Conservation (phyloP, 306 rosid species). For the Gastrolobium bilobum region DNA sequence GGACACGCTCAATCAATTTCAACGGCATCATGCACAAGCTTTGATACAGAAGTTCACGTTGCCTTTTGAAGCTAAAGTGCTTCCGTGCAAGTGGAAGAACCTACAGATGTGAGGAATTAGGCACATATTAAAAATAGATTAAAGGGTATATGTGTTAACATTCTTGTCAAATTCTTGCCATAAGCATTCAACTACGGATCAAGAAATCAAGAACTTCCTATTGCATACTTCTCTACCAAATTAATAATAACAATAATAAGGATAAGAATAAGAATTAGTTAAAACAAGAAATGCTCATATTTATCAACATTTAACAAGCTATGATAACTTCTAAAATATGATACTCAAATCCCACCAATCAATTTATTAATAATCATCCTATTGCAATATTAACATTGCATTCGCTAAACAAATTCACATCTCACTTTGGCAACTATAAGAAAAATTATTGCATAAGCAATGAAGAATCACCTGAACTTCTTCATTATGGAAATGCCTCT, state of each 20-base stretch:
- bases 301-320: constrained; percentile 45
- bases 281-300: constrained; percentile 34
- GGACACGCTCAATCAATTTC: constrained; percentile 91
- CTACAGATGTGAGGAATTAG: constrained; percentile 59
- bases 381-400: constrained; percentile 35
- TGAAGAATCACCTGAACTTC: constrained; percentile 86
- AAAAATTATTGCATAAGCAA: constrained; percentile 42
- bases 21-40: constrained; percentile 98
- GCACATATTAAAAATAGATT: constrained; percentile 34
- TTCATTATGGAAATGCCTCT: constrained; percentile 88
- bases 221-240: constrained; percentile 25
- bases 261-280: constrained; percentile 4
- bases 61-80: constrained; percentile 90
- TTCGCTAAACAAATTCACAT: constrained; percentile 24
- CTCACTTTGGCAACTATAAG: constrained; percentile 19
- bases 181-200: constrained; percentile 26
- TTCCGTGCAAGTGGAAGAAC: constrained; percentile 98
- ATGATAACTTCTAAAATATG: constrained; percentile 40
- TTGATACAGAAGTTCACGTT: constrained; percentile 88
- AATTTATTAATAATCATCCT: constrained; percentile 28
- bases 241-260: neutral
- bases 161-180: constrained; percentile 46
- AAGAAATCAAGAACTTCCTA: constrained; percentile 31
- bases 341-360: constrained; percentile 16
- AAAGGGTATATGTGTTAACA: constrained; percentile 36